Evolutionary conservation across 129 eudicot species (phyloP).

Genomic region (Helichrysum umbraculigerum): DNA sequence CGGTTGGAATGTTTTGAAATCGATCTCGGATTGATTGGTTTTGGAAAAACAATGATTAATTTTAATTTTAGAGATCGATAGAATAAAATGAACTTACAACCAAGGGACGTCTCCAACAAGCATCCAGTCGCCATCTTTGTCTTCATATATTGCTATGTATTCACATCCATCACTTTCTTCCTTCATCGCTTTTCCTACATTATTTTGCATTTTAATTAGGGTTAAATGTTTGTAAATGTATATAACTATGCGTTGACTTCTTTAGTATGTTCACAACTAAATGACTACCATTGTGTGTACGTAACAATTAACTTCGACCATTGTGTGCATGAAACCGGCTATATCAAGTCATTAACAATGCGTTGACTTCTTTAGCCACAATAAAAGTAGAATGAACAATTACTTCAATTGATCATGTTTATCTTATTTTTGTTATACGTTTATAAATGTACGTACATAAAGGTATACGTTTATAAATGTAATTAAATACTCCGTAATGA

Average conservation of each 20-base stretch:
- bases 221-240: neutral
- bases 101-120: slow-evolving; percentile 84
- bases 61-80: too few relatives aligned
- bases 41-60: slow-evolving; percentile 32
- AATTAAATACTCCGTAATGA: slow-evolving; percentile 1
- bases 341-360: too few relatives aligned
- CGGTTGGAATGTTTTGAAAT: slow-evolving; percentile 1
- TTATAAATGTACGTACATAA: too few relatives aligned
- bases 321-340: too few relatives aligned
- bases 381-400: too few relatives aligned
- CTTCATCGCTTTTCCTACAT: slow-evolving; percentile 46
- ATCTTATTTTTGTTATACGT: too few relatives aligned
- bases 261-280: too few relatives aligned
- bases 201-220: neutral
- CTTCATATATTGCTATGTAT: slow-evolving; percentile 83
- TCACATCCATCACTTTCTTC: slow-evolving; percentile 59
- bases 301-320: too few relatives aligned
- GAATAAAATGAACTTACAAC: slow-evolving; percentile 47
- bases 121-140: slow-evolving; percentile 97
- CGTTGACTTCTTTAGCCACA: too few relatives aligned
- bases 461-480: neutral
- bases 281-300: too few relatives aligned
- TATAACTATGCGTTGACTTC: too few relatives aligned
- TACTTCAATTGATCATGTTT: too few relatives aligned
- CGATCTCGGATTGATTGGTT: slow-evolving; percentile 6